These are phyloP conservation scores for Cochlearia excelsa DNA, from an alignment of 345 rosid genomes.

Conservation along the genomic window DNA sequence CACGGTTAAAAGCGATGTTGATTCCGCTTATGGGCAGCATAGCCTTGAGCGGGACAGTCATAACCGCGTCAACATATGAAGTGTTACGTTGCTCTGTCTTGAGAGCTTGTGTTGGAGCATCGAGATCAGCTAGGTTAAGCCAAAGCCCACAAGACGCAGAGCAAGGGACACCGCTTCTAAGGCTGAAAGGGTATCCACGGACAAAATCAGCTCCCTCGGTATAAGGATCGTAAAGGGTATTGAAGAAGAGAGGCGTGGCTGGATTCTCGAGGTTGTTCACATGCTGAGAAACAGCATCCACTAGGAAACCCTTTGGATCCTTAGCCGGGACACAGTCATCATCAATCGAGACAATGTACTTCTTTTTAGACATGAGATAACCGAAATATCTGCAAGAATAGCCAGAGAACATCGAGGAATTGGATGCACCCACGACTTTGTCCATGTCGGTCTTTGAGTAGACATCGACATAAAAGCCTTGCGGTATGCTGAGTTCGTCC, in stretches of 20 bases:
- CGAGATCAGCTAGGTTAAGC: conserved; percentile 87
- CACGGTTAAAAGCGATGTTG: conserved; percentile 83
- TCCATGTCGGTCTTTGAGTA: conserved; percentile 74
- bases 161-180: conserved; percentile 75
- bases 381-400: conserved; percentile 92
- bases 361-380: conserved; percentile 75
- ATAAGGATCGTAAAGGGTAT: conserved; percentile 86
- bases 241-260: conserved; percentile 96
- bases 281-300: conserved; percentile 82
- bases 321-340: conserved; percentile 85
- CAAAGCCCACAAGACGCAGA: conserved; percentile 91
- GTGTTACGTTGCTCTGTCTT: conserved; percentile 72
- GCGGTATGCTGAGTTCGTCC: conserved; percentile 76
- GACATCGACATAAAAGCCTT: conserved; percentile 69
- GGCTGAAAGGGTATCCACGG: conserved; percentile 95
- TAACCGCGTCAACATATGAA: conserved; percentile 75
- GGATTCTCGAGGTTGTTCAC: conserved; percentile 63
- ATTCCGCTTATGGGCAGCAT: conserved; percentile 85
- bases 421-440: conserved; percentile 51
- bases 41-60: conserved; percentile 67
- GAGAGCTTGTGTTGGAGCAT: conserved; percentile 96
- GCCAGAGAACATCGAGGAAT: conserved; percentile 64
- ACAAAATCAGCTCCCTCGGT: conserved; percentile 87
- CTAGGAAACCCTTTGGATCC: conserved; percentile 57
- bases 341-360: conserved; percentile 74